Evolutionary conservation across 2,329 filamentous ascomycete species (phyloP).

Genomic region (Blastomyces percursus): DNA sequence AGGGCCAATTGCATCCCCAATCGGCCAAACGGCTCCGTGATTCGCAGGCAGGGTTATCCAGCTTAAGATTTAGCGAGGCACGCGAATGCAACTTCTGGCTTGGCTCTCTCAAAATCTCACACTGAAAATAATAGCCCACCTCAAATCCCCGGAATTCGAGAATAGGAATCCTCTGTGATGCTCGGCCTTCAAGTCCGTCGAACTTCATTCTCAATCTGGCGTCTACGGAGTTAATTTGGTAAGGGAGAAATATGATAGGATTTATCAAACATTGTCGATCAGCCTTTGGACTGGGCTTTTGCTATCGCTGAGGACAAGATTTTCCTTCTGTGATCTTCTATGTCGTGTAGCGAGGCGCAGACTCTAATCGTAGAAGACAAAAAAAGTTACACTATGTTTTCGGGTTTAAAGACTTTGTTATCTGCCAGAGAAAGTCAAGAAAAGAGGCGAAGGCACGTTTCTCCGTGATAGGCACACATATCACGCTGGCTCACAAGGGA

Average conservation of each 20-base stretch:
- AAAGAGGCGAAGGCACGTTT: not conserved
- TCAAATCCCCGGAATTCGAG: not conserved
- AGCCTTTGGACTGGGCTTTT: not conserved
- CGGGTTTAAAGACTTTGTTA: not conserved
- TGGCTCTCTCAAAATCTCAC: not conserved
- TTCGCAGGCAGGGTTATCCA: constrained; percentile 8
- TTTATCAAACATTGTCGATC: not conserved
- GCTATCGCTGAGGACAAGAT: not conserved
- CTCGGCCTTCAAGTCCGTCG: not conserved
- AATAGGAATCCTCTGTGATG: not conserved
- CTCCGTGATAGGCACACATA: not conserved
- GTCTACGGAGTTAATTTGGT: not conserved
- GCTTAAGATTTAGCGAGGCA: constrained; percentile 2
- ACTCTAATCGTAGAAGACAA: not conserved
- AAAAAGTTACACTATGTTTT: not conserved
- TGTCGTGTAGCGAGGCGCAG: not conserved
- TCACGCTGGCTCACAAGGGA: not conserved
- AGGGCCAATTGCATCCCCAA: constrained; percentile 9
- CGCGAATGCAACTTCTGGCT: not conserved
- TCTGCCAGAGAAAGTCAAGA: not conserved
- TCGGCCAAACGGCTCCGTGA: constrained; percentile 7
- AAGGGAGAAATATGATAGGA: not conserved
- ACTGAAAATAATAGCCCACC: no score
- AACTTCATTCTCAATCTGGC: not conserved
- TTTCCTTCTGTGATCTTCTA: not conserved